Evolutionary conservation across 1,284 basidiomycete species (phyloP), one percentile per base, ranked within the genome.

Genomic region (Microbotryomycetes sp.): DNA sequence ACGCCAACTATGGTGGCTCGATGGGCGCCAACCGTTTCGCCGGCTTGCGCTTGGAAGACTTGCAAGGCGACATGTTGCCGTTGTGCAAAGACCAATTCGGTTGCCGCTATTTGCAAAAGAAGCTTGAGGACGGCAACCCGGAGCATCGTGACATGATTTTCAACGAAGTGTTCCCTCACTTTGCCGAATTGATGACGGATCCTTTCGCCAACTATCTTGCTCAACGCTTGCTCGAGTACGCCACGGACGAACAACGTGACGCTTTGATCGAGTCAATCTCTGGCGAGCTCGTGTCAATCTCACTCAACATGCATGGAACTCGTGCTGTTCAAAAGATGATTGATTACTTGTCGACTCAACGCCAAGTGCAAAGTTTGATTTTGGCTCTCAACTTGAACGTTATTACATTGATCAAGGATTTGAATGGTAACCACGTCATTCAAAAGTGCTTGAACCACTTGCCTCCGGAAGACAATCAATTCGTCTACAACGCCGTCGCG

Each of bases 291-390:
- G 96, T 99, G 71, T 92, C 88, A 73, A 98, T 99, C 75, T 97
- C 92, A 49, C 82, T 99, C 71, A 99, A 98, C 79, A 99, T 99
- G 96, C 96, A 99, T 78, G 96, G 96, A 47, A 99, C 96, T 45
- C 86, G 96, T 63, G 96, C 96, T 28, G 96, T 98, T 58, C 96
- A 99, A 80, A 98, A 98, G 82, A 98, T 97, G 92, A 97, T 99
- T 70, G 96, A 99, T 78, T 98, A 97, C 80, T 80, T 99, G 73
- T 93, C 92, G n/a, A 92, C 89, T 62, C 86, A 89, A 71, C 82
- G 92, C 74, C 91, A 98, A 85, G 97, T 98, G 72, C 89, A 93
- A 75, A 91, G 92, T 51, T 92, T 98, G 79, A 98, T 98, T 74
- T 82, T 93, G 63, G 96, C 96, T 14, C 84, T 99, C 71, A 92